Evolutionary conservation across 2,329 filamentous ascomycete genomes (phyloP).

Genomic region (Colletotrichum tabaci): DNA sequence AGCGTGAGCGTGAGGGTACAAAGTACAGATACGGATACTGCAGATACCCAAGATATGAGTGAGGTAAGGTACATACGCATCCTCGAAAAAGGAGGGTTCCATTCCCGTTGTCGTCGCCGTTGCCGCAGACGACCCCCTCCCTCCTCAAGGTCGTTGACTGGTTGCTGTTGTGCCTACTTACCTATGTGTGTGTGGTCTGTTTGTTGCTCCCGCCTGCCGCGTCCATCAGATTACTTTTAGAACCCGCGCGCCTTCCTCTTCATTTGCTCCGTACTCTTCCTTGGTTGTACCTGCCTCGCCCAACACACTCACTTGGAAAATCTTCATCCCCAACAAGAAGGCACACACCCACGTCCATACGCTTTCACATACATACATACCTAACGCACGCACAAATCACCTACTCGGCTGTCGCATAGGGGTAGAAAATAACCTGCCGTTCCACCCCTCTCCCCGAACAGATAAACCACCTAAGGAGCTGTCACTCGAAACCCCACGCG

Average conservation of each 20-base stretch:
- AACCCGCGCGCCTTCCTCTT: constrained; percentile 6
- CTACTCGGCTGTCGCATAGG: too few relatives aligned
- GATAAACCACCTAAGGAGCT: constrained; percentile 6
- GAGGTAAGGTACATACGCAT: background rate
- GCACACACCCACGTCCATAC: constrained; percentile 12
- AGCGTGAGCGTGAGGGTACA: background rate
- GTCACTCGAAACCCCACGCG: constrained; percentile 6
- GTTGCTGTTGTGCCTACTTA: background rate
- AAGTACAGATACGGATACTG: background rate
- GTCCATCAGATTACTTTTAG: constrained; percentile 24
- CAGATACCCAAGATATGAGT: background rate
- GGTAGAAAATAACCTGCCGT: background rate
- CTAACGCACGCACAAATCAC: constrained; percentile 11
- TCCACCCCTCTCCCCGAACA: background rate
- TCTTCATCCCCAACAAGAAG: background rate
- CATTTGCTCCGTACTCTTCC: background rate
- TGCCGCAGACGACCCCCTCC: too few relatives aligned
- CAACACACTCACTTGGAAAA: constrained; percentile 1
- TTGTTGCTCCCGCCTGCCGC: constrained; percentile 27
- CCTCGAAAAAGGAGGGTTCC: background rate
- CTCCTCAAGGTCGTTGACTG: too few relatives aligned
- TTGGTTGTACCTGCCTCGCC: constrained; percentile 11
- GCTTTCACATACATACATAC: background rate
- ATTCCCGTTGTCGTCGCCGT: constrained; percentile 12
- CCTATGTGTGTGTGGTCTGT: constrained; percentile 20